These are phyloP conservation scores for Ascocoryne sarcoides DNA, from an alignment of 2,329 filamentous ascomycete genomes.

Conservation along the genomic window DNA sequence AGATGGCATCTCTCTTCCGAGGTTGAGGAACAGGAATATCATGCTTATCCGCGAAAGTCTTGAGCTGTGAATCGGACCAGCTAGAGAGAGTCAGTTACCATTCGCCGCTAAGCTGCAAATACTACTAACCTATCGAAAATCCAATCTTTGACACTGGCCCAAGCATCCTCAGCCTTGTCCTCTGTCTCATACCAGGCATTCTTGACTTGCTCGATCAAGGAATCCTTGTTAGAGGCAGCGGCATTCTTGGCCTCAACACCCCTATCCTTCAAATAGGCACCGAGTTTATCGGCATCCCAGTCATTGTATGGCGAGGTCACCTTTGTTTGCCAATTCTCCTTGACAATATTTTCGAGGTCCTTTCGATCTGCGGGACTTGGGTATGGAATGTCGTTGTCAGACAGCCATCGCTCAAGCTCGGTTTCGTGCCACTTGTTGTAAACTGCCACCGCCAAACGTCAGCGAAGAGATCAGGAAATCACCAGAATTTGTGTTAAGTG, in stretches of 20 bases:
- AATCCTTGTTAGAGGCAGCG: conserved; percentile 54
- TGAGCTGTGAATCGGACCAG: conserved; percentile 81
- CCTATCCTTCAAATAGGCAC: conserved; percentile 59
- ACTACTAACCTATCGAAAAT: conserved; percentile 66
- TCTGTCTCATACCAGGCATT: conserved; percentile 69
- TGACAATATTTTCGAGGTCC: conserved; percentile 85
- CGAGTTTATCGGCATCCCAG: conserved; percentile 65
- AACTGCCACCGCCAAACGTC: conserved; percentile 54
- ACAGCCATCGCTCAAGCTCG: conserved; percentile 93
- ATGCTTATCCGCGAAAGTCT: conserved; percentile 85
- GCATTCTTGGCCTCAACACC: conserved; percentile 61
- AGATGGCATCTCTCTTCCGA: conserved; percentile 71
- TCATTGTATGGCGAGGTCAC: conserved; percentile 66
- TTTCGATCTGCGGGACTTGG: conserved; percentile 87
- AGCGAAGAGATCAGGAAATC: too few relatives aligned
- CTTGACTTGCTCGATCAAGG: conserved; percentile 61
- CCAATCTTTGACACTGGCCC: conserved; percentile 73
- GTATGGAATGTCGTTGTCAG: conserved; percentile 84
- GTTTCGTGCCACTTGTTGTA: conserved; percentile 99
- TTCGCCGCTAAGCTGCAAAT: background rate
- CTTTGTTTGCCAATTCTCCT: conserved; percentile 78
- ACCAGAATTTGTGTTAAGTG: too few relatives aligned
- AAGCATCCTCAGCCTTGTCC: conserved; percentile 65
- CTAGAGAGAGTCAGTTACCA: too few relatives aligned
- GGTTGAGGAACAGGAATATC: conserved; percentile 79